These are phyloP conservation scores for Astragalus glycyphyllos DNA, from an alignment of 306 rosid genomes.

Conservation along the genomic window DNA sequence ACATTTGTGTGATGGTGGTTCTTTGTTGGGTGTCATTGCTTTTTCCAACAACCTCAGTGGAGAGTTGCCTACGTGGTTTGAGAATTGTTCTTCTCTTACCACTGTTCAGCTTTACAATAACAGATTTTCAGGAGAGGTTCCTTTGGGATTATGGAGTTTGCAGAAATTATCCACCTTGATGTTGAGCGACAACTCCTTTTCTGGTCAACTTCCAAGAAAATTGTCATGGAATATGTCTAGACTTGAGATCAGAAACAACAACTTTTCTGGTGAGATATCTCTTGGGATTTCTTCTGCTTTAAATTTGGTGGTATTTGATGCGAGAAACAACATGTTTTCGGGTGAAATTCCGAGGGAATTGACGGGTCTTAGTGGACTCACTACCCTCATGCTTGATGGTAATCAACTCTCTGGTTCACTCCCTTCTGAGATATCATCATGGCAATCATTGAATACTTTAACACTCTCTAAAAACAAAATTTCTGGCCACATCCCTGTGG, in stretches of 20 bases:
- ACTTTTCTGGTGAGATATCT: conserved; percentile 71
- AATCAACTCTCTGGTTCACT: conserved; percentile 75
- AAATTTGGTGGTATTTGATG: conserved; percentile 65
- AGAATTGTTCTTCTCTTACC: conserved; percentile 57
- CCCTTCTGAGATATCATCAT: conserved; percentile 64
- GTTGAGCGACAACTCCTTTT: conserved; percentile 65
- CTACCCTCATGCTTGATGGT: conserved; percentile 59
- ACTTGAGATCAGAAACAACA: conserved; percentile 69
- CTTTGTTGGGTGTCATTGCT: conserved; percentile 58
- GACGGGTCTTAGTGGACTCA: conserved; percentile 58
- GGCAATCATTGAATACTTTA: conserved; percentile 62
- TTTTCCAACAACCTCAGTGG: conserved; percentile 69
- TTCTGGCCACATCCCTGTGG: conserved; percentile 66
- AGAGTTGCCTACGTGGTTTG: conserved; percentile 63
- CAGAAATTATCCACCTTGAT: conserved; percentile 58
- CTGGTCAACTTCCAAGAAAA: conserved; percentile 71
- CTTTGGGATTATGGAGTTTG: conserved; percentile 68
- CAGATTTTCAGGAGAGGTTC: conserved; percentile 72
- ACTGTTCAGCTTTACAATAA: conserved; percentile 58
- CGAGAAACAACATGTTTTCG: conserved; percentile 65
- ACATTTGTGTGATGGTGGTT: conserved; percentile 66
- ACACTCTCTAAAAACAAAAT: conserved; percentile 72
- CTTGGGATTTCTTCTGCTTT: conserved; percentile 51
- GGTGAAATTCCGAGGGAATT: conserved; percentile 70
- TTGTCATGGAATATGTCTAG: conserved; percentile 62